Conservation (phyloP, 2,329 filamentous ascomycete species). For the Aspergillus sp. region DNA sequence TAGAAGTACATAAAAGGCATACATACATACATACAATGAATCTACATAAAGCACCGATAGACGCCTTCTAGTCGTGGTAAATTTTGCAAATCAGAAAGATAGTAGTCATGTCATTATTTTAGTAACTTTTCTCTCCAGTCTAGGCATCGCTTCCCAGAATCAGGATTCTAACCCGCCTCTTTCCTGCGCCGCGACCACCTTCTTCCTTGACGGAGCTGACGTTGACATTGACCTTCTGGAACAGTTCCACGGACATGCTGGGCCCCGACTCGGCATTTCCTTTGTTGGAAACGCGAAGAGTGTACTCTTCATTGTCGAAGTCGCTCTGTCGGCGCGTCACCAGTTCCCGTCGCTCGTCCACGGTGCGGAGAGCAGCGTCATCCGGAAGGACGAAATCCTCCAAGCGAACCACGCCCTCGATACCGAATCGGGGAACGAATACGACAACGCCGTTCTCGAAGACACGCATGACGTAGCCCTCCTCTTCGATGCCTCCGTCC, state of each 20-base stretch:
- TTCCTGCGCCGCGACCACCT: slow-evolving; percentile 71
- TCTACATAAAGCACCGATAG: neutral
- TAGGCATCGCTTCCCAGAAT: slow-evolving; percentile 34
- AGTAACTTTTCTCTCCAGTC: slow-evolving; percentile 4
- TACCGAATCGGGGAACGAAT: slow-evolving; percentile 91
- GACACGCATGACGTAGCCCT: slow-evolving; percentile 94
- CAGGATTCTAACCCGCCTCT: slow-evolving; percentile 64
- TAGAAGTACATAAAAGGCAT: neutral
- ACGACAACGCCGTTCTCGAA: slow-evolving; percentile 98
- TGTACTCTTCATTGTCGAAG: slow-evolving; percentile 85
- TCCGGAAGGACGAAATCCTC: slow-evolving; percentile 77
- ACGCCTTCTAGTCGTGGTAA: slow-evolving; percentile 1
- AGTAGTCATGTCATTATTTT: slow-evolving; percentile 2
- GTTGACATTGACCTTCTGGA: slow-evolving; percentile 85
- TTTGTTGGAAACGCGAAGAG: slow-evolving; percentile 62
- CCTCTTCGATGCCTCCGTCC: slow-evolving; percentile 65
- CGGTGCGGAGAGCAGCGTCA: slow-evolving; percentile 34
- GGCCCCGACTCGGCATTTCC: slow-evolving; percentile 43
- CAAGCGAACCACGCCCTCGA: slow-evolving; percentile 86
- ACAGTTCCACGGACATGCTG: slow-evolving; percentile 69
- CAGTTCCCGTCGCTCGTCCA: slow-evolving; percentile 36
- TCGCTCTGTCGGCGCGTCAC: slow-evolving; percentile 65
- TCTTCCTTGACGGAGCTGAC: slow-evolving; percentile 94
- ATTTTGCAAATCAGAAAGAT: slow-evolving; percentile 6
- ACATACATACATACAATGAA: slow-evolving; percentile 5